Evolutionary conservation across 805 yeast species (phyloP).

Genomic region (Kluyveromyces siamensis): DNA sequence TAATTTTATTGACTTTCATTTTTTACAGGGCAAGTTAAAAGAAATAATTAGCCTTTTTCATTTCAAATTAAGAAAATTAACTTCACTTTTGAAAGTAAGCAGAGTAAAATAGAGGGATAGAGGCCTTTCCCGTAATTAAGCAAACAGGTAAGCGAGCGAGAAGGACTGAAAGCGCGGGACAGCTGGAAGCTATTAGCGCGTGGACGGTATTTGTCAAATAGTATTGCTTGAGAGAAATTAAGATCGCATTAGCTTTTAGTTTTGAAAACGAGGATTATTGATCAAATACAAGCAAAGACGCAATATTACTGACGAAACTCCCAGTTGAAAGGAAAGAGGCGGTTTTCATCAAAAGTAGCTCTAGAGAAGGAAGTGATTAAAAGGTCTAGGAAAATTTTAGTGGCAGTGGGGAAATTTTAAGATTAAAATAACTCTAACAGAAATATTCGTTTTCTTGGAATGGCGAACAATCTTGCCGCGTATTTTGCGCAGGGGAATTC

Average conservation of each 20-base stretch:
- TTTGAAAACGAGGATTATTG: not conserved
- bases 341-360: not conserved
- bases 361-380: not conserved
- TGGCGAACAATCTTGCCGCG: slow-evolving; percentile 24
- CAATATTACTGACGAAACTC: not conserved
- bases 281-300: not conserved
- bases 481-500: slow-evolving; percentile 14
- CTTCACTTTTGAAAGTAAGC: not conserved
- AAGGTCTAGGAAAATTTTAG: not conserved
- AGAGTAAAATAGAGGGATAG: not conserved
- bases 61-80: not conserved
- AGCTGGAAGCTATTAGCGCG: not conserved
- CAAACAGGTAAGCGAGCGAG: not conserved
- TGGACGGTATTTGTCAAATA: not conserved
- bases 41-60: not conserved
- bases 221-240: not conserved
- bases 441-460: slow-evolving; percentile 1
- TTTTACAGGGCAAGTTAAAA: not conserved
- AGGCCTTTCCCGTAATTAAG: not conserved
- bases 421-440: too few relatives aligned
- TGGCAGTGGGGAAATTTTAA: not conserved
- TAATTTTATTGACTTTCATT: not conserved
- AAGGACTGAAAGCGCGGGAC: not conserved
- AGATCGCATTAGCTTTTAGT: not conserved
- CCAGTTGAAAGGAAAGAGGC: not conserved